phyloP scores from a whole-genome alignment of 352 stramenopile species.

The Globisporangium cederbergense region DNA sequence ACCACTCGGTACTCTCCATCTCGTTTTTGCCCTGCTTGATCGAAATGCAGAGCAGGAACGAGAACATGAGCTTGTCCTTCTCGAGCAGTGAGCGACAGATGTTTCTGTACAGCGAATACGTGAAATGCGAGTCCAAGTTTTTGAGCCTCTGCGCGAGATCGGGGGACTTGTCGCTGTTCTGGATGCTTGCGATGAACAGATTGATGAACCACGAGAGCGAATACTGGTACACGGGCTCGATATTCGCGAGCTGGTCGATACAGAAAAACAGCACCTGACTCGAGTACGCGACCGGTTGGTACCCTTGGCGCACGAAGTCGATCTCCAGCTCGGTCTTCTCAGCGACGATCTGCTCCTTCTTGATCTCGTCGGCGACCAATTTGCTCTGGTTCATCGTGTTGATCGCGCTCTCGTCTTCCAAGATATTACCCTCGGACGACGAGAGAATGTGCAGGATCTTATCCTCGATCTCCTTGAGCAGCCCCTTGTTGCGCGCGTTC shows the following conservation, averaged over 20 bases:
- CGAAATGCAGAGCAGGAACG: slow-evolving; percentile 85
- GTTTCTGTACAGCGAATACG: slow-evolving; percentile 90
- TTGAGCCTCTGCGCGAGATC: slow-evolving; percentile 74
- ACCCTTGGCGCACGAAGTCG: slow-evolving; percentile 81
- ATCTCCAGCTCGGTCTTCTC: slow-evolving; percentile 91
- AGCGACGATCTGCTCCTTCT: slow-evolving; percentile 89
- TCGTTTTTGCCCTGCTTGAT: slow-evolving; percentile 82
- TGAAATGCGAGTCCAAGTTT: slow-evolving; percentile 89
- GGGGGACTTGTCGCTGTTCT: slow-evolving; percentile 71
- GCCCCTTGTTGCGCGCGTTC: slow-evolving; percentile 87
- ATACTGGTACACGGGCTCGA: slow-evolving; percentile 93
- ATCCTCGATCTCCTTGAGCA: slow-evolving; percentile 94
- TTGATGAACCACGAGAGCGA: slow-evolving; percentile 92
- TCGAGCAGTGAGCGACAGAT: slow-evolving; percentile 91
- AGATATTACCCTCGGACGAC: slow-evolving; percentile 90
- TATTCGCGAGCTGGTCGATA: slow-evolving; percentile 92
- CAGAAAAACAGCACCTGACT: slow-evolving; percentile 94
- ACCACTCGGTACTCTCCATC: slow-evolving; percentile 87
- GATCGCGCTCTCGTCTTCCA: slow-evolving; percentile 92
- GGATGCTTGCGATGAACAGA: slow-evolving; percentile 88
- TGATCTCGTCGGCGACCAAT: slow-evolving; percentile 90
- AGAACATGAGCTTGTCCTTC: slow-evolving; percentile 94
- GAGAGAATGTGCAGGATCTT: slow-evolving; percentile 92
- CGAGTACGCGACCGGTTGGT: slow-evolving; percentile 88
- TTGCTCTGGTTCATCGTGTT: slow-evolving; percentile 92